Conservation (phyloP, 768 basidiomycete genomes). For the Pholiota conissans region DNA sequence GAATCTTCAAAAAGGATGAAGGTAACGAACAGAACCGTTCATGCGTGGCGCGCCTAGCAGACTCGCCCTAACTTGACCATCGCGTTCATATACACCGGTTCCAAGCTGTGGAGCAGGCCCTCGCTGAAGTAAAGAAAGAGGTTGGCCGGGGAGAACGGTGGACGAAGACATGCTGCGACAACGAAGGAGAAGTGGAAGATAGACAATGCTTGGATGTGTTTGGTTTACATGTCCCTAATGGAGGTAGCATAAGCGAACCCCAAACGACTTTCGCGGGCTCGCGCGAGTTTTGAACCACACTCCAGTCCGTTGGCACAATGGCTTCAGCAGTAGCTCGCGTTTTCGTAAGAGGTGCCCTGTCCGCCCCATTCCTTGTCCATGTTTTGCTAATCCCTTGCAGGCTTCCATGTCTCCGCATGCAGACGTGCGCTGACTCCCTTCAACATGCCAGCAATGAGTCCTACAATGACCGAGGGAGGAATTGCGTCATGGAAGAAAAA, state of each 20-base stretch:
- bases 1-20: slow-evolving; percentile 16
- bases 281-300: slow-evolving; percentile 7
- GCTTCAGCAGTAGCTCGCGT: slow-evolving; percentile 64
- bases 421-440: slow-evolving; percentile 83
- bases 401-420: slow-evolving; percentile 79
- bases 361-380: neutral
- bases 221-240: slow-evolving; percentile 25
- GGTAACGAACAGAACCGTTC: slow-evolving; percentile 66
- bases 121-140: slow-evolving; percentile 55
- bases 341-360: slow-evolving; percentile 59
- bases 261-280: slow-evolving; percentile 23
- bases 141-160: slow-evolving; percentile 76
- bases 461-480: slow-evolving; percentile 99
- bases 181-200: too few species aligned
- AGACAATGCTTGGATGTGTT: slow-evolving; percentile 31
- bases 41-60: slow-evolving; percentile 63
- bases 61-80: slow-evolving; percentile 67
- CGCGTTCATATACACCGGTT: slow-evolving; percentile 62
- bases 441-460: slow-evolving; percentile 98
- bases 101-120: slow-evolving; percentile 58
- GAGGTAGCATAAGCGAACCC: slow-evolving; percentile 11
- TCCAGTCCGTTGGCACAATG: slow-evolving; percentile 39
- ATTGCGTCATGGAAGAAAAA: slow-evolving; percentile 97
- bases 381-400: slow-evolving; percentile 38
- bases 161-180: slow-evolving; percentile 14